Base-by-base conservation (phyloP, 202 grass and related monocot genomes). In the Schoenoplectus triqueter region DNA sequence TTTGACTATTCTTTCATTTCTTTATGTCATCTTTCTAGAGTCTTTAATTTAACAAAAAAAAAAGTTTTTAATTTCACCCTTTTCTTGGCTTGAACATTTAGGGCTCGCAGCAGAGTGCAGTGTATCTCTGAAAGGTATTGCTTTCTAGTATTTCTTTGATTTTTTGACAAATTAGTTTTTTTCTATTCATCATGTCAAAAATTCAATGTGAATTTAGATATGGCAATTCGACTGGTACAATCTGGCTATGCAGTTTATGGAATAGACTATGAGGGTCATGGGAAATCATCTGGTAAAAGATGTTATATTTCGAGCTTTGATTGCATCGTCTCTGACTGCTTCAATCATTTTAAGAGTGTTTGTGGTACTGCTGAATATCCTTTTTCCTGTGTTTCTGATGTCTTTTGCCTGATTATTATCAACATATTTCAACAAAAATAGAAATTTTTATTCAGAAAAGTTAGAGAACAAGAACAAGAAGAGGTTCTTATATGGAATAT, bases 221-320 rank as follows among this genome's bases (percentile, higher is more conserved):
- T 90, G 0, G 92, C 88, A 45, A 52, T 62, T 71, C 73, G 80
- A 6, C 61, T 94, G 51, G 90, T 89, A 66, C 41, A 7, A 8
- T 88, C 88, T 3, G 94, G 90, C 48, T 92, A 94, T 20, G 85
- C 80, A 3, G 85, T 97, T 20, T 78, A 97, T 62, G 92, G 87
- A 20, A 86, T 94, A 48, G 94, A 97, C 15, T 91, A 89, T 10
- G 88, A 97, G 62, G 94, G 94, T 1, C 94, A 97, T 41, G 94
- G 92, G 20, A 89, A 78, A 66, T 94, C 94, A 42, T 88, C 86
- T 41, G 94, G 94, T 20, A 4, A 6, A 73, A 86, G 86, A 75
- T 86, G 92, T 42, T 97, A 92, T 73, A 76, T 94, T 79, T 52
- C 90, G 18, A 85, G 73, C 48, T 92, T 97, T 61, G 10, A 65